Conservation (phyloP, 2,329 filamentous ascomycete species). For the Neofusicoccum cordaticola region DNA sequence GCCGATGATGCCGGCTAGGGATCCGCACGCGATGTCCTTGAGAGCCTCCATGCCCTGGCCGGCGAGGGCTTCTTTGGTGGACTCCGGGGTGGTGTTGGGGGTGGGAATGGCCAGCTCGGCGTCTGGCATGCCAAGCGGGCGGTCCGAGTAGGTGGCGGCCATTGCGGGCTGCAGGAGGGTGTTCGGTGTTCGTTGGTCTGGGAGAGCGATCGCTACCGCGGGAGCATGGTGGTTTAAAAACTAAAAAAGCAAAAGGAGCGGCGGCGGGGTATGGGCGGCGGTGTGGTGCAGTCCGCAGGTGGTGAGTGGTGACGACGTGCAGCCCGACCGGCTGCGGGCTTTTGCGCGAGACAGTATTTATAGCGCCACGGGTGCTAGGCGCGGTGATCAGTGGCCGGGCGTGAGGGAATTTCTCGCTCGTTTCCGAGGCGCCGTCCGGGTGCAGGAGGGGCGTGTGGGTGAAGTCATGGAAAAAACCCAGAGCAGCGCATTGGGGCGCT, state of each 20-base stretch:
- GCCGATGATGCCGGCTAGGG: constrained; percentile 82
- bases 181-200: neutral
- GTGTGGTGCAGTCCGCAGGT: neutral
- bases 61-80: constrained; percentile 19
- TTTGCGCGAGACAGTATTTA: constrained; percentile 9
- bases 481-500: neutral
- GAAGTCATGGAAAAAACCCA: neutral
- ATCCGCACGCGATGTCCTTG: constrained; percentile 87
- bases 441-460: neutral
- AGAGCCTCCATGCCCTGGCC: constrained; percentile 63
- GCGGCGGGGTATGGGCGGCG: constrained; percentile 1
- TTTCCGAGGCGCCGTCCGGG: neutral
- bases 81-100: constrained; percentile 4
- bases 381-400: neutral
- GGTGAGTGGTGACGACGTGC: constrained; percentile 10
- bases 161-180: neutral
- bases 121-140: constrained; percentile 4
- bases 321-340: constrained; percentile 8
- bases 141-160: constrained; percentile 16
- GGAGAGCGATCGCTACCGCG: constrained; percentile 27
- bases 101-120: constrained; percentile 7
- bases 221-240: constrained; percentile 29
- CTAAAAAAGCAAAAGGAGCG: neutral
- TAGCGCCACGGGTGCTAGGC: neutral
- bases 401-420: constrained; percentile 8